Conservation (phyloP, 2,329 filamentous ascomycete genomes). For the Coniochaeta prunicola region DNA sequence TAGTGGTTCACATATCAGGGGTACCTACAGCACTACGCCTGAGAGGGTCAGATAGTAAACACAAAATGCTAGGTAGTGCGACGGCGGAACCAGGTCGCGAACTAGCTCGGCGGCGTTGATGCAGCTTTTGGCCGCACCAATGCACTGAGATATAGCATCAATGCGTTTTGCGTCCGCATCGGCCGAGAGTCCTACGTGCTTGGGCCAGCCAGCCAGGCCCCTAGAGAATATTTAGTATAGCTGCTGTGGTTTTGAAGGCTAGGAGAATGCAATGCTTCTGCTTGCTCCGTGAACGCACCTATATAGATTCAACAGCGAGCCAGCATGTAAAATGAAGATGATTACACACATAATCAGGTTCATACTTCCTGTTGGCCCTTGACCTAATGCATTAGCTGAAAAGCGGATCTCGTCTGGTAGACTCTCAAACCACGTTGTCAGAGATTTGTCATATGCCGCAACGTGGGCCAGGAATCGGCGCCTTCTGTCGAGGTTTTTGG, state of each 20-base stretch:
- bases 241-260: no score
- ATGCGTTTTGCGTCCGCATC: neutral
- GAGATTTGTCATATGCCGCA: neutral
- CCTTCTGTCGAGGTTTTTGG: neutral
- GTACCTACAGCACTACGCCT: slow-evolving; percentile 18
- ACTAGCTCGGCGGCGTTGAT: slow-evolving; percentile 19
- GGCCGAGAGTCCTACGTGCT: neutral
- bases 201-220: neutral
- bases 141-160: slow-evolving; percentile 15
- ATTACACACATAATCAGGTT: slow-evolving; percentile 17
- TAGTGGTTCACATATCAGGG: no score
- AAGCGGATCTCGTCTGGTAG: slow-evolving; percentile 18
- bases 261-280: no score
- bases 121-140: slow-evolving; percentile 17
- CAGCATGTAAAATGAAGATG: slow-evolving; percentile 19
- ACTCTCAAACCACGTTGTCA: slow-evolving; percentile 13
- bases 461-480: neutral
- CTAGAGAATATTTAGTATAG: neutral
- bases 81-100: slow-evolving; percentile 17
- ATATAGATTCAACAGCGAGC: slow-evolving; percentile 16
- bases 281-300: no score
- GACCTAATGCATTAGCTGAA: slow-evolving; percentile 13
- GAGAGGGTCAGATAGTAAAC: slow-evolving; percentile 19
- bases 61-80: slow-evolving; percentile 19
- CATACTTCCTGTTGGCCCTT: neutral